Evolutionary conservation across 148 eudicot genomes (phyloP), one percentile per base, ranked within the genome.

Genomic region (Camellia japonica): DNA sequence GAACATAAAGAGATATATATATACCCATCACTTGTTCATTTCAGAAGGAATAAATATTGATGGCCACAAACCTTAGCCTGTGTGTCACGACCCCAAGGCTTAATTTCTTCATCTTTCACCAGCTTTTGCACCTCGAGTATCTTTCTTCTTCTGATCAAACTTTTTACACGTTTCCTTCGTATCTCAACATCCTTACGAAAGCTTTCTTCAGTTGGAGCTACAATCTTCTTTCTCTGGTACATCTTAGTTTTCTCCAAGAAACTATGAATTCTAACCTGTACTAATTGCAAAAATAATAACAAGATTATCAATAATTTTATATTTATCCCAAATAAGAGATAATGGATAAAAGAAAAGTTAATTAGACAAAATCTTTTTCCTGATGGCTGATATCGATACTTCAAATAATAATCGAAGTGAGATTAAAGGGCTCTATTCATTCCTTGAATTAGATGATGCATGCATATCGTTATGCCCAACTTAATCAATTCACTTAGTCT

Each of bases 201-300:
- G 71, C 82, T 88, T 68, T 87, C 93, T 73, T 83, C 85, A 77
- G 81, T 73, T 68, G 86, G 87, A 65, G 81, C 77, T 8, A 71
- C 82, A 80, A 38, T 76, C 79, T 88, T 90, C 66, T 80, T 78
- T 81, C 74, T 88, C 15, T 81, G 86, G 68, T 61, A 38, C 62
- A 79, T 86, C 89, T 92, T 86, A 38, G 91, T 89, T 88, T 87
- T 92, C 88, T 94, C 97, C 90, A 94, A 81, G 75, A 91, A 90
- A 81, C 83, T 81, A 81, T 92, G 98, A 73, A 92, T 90, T 83
- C 87, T 89, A 76, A 90, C 89, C 98, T 94, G 87, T 54, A 38
- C 67, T 51, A 83, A 76, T 54, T 71, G 10, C 51, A 77, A 68
- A 41, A 63, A 72, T 76, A 78, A 73, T 4, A 66, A 67, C 6